phyloP scores from a whole-genome alignment of 2,329 filamentous ascomycete genomes.

The Fusarium protoensiforme region DNA sequence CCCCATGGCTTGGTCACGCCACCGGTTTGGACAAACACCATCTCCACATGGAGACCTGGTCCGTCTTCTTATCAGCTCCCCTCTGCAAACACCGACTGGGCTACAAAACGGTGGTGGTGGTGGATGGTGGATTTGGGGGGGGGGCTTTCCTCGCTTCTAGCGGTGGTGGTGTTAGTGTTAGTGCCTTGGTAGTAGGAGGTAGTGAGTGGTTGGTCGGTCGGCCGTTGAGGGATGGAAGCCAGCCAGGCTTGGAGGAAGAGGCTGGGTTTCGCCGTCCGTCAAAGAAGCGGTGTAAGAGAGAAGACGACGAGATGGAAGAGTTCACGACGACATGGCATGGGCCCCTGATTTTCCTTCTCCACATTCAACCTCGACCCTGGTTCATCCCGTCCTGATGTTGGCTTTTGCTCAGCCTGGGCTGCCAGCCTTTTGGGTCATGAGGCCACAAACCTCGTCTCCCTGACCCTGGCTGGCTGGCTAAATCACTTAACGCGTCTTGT shows the following conservation, averaged over 20 bases:
- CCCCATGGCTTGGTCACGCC: slow-evolving; percentile 19
- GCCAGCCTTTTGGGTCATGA: slow-evolving; percentile 5
- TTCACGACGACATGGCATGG: slow-evolving; percentile 5
- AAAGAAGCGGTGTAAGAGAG: slow-evolving; percentile 34
- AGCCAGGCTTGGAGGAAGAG: background rate
- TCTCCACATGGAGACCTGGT: slow-evolving; percentile 29
- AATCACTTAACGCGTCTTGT: background rate
- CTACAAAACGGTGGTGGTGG: background rate
- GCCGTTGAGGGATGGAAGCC: background rate
- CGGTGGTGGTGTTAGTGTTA: slow-evolving; percentile 5
- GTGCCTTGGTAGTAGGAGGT: background rate
- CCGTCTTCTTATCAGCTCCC: slow-evolving; percentile 8
- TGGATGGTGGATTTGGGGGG: background rate
- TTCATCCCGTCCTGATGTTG: background rate
- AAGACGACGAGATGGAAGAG: background rate
- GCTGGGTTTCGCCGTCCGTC: background rate
- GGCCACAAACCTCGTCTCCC: background rate
- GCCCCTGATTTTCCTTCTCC: slow-evolving; percentile 26
- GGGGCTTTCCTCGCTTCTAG: background rate
- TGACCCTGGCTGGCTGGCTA: background rate
- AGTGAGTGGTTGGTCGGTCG: background rate
- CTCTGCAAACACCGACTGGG: background rate
- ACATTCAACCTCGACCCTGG: slow-evolving; percentile 9
- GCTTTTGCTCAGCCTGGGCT: background rate
- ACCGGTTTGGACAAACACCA: slow-evolving; percentile 23